These are phyloP conservation scores for Oryza rufipogon DNA, from an alignment of 176 grass and related monocot species.

Conservation along the genomic window DNA sequence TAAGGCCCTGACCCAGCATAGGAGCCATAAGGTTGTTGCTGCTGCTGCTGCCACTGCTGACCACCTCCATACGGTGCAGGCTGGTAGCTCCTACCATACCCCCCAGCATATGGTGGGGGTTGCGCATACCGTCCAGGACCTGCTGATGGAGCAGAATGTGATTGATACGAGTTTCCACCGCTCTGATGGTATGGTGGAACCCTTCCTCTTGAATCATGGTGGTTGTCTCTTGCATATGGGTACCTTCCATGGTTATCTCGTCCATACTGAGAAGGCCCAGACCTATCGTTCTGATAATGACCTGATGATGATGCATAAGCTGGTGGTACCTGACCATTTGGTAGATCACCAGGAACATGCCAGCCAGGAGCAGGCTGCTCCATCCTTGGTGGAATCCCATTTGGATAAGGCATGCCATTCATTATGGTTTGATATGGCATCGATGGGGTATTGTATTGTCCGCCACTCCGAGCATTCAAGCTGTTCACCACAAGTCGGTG, in stretches of 20 bases:
- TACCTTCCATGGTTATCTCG: constrained; percentile 46
- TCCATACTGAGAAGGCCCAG: constrained; percentile 34
- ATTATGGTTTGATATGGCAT: constrained; percentile 54
- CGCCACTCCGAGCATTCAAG: constrained; percentile 51
- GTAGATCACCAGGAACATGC: constrained; percentile 39
- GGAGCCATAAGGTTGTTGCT: constrained; percentile 40
- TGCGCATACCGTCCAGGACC: constrained; percentile 57
- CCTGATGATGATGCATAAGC: constrained; percentile 45
- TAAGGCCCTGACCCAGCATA: constrained; percentile 46
- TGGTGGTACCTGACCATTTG: constrained; percentile 44
- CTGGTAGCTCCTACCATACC: constrained; percentile 46
- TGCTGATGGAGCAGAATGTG: constrained; percentile 45
- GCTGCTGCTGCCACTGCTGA: constrained; percentile 66
- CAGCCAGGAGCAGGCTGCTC: constrained; percentile 49
- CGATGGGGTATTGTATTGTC: constrained; percentile 41
- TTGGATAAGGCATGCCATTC: constrained; percentile 54
- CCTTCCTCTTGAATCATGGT: constrained; percentile 41
- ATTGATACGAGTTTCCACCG: constrained; percentile 37
- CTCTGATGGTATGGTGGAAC: constrained; percentile 49
- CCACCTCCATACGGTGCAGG: constrained; percentile 53
- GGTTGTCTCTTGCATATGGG: constrained; percentile 42
- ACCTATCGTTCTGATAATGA: constrained; percentile 54
- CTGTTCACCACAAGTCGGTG: constrained; percentile 84
- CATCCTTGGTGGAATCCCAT: constrained; percentile 44
- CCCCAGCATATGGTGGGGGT: constrained; percentile 28